Evolutionary conservation across 2,329 filamentous ascomycete genomes (phyloP).

Genomic region (Conoideocrella luteorostrata): DNA sequence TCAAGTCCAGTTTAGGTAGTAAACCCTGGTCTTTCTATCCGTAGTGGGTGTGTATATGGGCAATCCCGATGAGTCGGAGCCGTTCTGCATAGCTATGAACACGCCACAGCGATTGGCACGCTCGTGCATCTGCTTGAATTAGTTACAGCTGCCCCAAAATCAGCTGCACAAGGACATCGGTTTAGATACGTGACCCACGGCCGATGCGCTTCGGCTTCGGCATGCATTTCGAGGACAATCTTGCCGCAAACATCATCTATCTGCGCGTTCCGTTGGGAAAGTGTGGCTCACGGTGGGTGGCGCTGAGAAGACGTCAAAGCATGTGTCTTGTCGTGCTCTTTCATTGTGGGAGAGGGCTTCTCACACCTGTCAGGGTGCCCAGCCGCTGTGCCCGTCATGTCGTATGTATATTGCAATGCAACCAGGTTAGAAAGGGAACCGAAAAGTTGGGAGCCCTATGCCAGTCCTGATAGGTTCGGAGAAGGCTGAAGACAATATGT

Average conservation of each 20-base stretch:
- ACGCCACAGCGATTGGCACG: slow-evolving; percentile 8
- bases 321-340: too few relatives aligned
- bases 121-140: not conserved
- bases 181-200: not conserved
- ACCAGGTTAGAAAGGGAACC: not conserved
- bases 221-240: not conserved
- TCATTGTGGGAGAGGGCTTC: too few relatives aligned
- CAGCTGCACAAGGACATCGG: not conserved
- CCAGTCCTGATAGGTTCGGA: not conserved
- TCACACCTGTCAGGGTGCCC: too few relatives aligned
- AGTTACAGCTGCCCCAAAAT: not conserved
- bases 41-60: slow-evolving; percentile 11
- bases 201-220: not conserved
- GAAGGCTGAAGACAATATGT: not conserved
- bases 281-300: too few relatives aligned
- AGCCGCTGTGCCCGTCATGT: too few relatives aligned
- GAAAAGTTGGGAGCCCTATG: not conserved
- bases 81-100: slow-evolving; percentile 12
- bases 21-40: slow-evolving; percentile 11
- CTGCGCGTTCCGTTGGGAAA: not conserved
- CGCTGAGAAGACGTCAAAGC: too few relatives aligned
- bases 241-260: not conserved
- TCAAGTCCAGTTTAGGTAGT: slow-evolving; percentile 14
- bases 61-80: slow-evolving; percentile 24
- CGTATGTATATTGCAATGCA: not conserved